phyloP scores from a whole-genome alignment of 73 alveolate genomes.

The Uronychia setigera region DNA sequence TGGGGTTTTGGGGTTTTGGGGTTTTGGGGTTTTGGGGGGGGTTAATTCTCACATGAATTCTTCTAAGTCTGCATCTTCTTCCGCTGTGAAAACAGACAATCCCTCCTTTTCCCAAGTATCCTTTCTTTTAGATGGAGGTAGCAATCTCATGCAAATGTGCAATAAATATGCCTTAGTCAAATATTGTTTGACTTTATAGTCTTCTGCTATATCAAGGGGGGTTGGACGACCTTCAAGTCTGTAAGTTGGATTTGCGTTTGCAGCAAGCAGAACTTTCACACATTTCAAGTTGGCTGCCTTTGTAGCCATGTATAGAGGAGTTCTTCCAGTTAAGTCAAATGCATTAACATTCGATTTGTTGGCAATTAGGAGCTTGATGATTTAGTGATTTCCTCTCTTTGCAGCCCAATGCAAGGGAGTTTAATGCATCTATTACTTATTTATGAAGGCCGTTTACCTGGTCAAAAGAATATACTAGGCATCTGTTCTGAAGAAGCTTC shows the following conservation, averaged over 20 bases:
- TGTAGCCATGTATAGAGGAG: slow-evolving; percentile 56
- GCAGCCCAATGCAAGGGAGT: slow-evolving; percentile 59
- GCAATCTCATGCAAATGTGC: neutral
- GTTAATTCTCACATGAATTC: neutral
- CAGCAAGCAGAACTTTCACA: slow-evolving; percentile 46
- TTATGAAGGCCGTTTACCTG: neutral
- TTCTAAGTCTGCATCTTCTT: neutral
- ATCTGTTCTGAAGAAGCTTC: neutral
- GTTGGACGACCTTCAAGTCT: neutral
- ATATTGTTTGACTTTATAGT: neutral
- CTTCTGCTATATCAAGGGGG: slow-evolving; percentile 22
- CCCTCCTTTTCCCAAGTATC: neutral
- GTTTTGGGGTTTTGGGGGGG: no score
- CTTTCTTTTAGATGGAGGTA: neutral
- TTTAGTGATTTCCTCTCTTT: slow-evolving; percentile 2
- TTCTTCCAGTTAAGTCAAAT: slow-evolving; percentile 53
- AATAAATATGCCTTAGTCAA: slow-evolving; percentile 14
- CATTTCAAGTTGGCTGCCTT: slow-evolving; percentile 24
- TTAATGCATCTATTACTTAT: neutral
- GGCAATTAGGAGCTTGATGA: neutral
- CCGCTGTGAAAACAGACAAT: neutral
- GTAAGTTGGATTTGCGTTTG: slow-evolving; percentile 54
- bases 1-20: no score
- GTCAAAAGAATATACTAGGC: neutral
- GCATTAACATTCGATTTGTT: slow-evolving; percentile 20